Conservation (phyloP, 2,329 filamentous ascomycete species). For the Didymella pinodella region DNA sequence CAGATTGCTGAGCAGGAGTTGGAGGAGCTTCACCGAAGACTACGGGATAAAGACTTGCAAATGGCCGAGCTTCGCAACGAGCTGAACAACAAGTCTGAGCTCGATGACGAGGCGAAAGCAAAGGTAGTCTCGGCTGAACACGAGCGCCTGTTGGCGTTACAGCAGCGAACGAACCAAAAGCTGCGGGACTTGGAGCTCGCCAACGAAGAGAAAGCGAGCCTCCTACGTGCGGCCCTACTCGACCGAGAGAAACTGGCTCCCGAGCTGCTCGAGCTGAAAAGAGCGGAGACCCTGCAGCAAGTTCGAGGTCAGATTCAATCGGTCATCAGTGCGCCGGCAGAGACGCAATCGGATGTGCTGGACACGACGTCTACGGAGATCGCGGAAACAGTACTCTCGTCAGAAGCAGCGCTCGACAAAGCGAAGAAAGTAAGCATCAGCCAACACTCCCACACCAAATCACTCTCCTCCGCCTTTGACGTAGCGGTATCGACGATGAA, state of each 20-base stretch:
- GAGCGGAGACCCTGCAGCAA: slow-evolving; percentile 43
- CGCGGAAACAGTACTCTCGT: slow-evolving; percentile 44
- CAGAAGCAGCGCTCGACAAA: slow-evolving; percentile 47
- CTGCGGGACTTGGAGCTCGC: slow-evolving; percentile 46
- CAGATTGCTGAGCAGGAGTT: slow-evolving; percentile 47
- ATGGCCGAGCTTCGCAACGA: slow-evolving; percentile 49
- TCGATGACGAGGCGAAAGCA: slow-evolving; percentile 41
- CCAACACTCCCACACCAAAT: slow-evolving; percentile 36
- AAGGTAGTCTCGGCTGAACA: slow-evolving; percentile 45
- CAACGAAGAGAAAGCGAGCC: slow-evolving; percentile 47
- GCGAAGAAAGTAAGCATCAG: slow-evolving; percentile 49
- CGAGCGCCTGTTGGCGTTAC: slow-evolving; percentile 46
- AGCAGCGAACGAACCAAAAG: slow-evolving; percentile 47
- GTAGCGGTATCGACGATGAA: slow-evolving; percentile 32
- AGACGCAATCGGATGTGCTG: slow-evolving; percentile 43
- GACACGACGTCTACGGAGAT: slow-evolving; percentile 46
- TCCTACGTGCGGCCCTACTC: slow-evolving; percentile 45
- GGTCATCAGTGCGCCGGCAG: slow-evolving; percentile 42
- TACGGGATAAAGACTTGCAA: slow-evolving; percentile 48
- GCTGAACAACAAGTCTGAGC: slow-evolving; percentile 47
- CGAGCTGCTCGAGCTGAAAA: slow-evolving; percentile 44
- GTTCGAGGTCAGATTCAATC: slow-evolving; percentile 46
- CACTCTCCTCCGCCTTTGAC: slow-evolving; percentile 33
- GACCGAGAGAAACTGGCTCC: slow-evolving; percentile 45
- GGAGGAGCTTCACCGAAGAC: slow-evolving; percentile 44